Base-by-base conservation (phyloP, 176 grass and related monocot genomes). In the Rhynchospora breviuscula region DNA sequence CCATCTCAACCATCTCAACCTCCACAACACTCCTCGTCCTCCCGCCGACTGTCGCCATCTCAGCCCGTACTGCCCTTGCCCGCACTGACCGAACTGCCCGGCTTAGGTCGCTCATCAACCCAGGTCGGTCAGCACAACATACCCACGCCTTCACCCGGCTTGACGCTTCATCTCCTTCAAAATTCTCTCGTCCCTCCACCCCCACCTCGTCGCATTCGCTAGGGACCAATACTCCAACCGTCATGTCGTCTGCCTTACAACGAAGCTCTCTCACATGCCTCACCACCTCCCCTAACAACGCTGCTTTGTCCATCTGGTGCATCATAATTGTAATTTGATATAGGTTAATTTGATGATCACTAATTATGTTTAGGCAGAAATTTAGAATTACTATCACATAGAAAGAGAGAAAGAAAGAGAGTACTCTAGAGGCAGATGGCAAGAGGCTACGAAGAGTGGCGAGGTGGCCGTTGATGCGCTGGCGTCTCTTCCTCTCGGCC, bases 261-360 rank as follows among this genome's bases (percentile, higher is more conserved):
- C 86, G 80, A 21, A 97, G 92, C 90, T 97, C 92, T 59, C 92
- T 86, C 78, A 97, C 95, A 76, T 94, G 84, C 84, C 92, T 82
- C 78, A 97, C 95, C 87, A 97, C 93, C 96, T 99, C 93, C 17
- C 96, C 96, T 46, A 99, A 88, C 85, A 99, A 21, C 60, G 93
- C 93, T 70, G 96, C 96, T 84, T 99, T 99, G 88, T 99, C 96
- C 96, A 99, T 90, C 96, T 99, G 6, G 18, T 60, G 59, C 18
- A 44, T 29, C 11, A 31, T 70, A 18, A 45, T 17, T 2, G 6
- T 44, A 31, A 17, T 7, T 4, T 31, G 6, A 11, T 9, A 88
- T 83, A 19, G 52, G 44, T 54, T 22, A 17, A 83, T 52, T 14
- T 48, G 54, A 2, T 70, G 43, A 52, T 29, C 44, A 67, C 17